Evolutionary conservation across 2,329 filamentous ascomycete species (phyloP).

Genomic region (Ophiosphaerella korrae): DNA sequence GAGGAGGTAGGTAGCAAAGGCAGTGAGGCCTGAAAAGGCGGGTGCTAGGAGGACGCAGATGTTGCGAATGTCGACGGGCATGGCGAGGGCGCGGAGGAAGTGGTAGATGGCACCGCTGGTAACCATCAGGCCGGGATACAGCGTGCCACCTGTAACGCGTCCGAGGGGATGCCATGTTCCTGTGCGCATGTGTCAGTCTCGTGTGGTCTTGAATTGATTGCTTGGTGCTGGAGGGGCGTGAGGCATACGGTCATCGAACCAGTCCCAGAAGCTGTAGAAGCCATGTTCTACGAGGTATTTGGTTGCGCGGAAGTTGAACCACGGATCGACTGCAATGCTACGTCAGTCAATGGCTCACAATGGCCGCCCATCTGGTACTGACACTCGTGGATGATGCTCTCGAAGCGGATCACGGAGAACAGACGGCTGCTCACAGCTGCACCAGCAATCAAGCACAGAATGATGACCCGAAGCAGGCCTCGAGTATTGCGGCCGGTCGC

Average conservation of each 20-base stretch:
- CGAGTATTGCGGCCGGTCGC: slow-evolving; percentile 80
- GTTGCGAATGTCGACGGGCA: slow-evolving; percentile 98
- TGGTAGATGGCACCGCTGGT: slow-evolving; percentile 98
- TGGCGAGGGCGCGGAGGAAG: slow-evolving; percentile 80
- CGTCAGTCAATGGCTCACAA: slow-evolving; percentile 31
- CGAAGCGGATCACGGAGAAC: slow-evolving; percentile 98
- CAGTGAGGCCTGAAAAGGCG: slow-evolving; percentile 90
- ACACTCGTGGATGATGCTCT: slow-evolving; percentile 99
- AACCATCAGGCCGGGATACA: slow-evolving; percentile 98
- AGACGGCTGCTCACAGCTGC: slow-evolving; percentile 91
- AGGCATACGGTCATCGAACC: slow-evolving; percentile 91
- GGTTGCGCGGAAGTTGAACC: slow-evolving; percentile 99
- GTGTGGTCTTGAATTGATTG: background rate
- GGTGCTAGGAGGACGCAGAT: slow-evolving; percentile 97
- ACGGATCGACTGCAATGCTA: slow-evolving; percentile 79
- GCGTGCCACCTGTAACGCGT: slow-evolving; percentile 96
- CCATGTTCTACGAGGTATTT: slow-evolving; percentile 97
- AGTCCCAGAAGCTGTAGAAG: slow-evolving; percentile 99
- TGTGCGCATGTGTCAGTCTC: slow-evolving; percentile 39
- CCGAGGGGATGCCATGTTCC: slow-evolving; percentile 98
- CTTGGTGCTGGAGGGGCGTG: slow-evolving; percentile 12
- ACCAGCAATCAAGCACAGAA: slow-evolving; percentile 87
- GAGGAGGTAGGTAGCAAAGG: slow-evolving; percentile 89
- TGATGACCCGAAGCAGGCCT: slow-evolving; percentile 84
- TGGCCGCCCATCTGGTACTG: slow-evolving; percentile 51